phyloP scores from a whole-genome alignment of 1,139 yeast genomes.

The Pichia inconspicua region DNA sequence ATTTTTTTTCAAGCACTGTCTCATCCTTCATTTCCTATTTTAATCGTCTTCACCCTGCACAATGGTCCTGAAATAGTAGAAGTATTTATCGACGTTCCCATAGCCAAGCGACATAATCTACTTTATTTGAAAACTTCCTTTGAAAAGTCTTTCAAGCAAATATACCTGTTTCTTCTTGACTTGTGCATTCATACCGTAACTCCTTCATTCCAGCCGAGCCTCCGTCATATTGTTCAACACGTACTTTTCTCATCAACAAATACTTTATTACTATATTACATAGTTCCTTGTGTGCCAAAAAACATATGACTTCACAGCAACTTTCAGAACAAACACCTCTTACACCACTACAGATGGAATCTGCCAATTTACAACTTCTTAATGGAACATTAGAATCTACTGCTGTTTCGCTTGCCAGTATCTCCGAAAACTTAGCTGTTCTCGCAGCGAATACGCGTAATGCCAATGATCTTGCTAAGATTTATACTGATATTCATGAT shows the following conservation, averaged over 20 bases:
- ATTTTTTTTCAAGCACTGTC: too few species aligned
- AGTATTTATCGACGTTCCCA: too few species aligned
- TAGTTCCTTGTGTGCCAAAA: not conserved
- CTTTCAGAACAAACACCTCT: not conserved
- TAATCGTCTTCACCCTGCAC: too few species aligned
- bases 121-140: too few species aligned
- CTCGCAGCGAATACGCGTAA: slow-evolving; percentile 2
- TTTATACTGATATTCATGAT: slow-evolving; percentile 7
- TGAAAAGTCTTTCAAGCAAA: too few species aligned
- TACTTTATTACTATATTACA: too few species aligned
- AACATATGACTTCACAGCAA: not conserved
- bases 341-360: not conserved
- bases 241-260: not conserved
- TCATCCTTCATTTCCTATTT: too few species aligned
- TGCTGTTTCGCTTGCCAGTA: not conserved
- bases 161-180: too few species aligned
- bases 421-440: slow-evolving; percentile 1
- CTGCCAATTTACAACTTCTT: not conserved
- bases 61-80: too few species aligned
- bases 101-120: too few species aligned
- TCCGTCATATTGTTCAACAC: not conserved
- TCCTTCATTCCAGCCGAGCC: not conserved
- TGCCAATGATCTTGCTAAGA: slow-evolving; percentile 5
- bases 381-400: slow-evolving; percentile 3
- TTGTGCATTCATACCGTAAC: too few species aligned